Percentiles rank a stretch among this genome's conserved stretches.
Evolutionary conservation across 2,329 filamentous ascomycete genomes (phyloP).

Genomic region (Ophiosphaerella korrae): DNA sequence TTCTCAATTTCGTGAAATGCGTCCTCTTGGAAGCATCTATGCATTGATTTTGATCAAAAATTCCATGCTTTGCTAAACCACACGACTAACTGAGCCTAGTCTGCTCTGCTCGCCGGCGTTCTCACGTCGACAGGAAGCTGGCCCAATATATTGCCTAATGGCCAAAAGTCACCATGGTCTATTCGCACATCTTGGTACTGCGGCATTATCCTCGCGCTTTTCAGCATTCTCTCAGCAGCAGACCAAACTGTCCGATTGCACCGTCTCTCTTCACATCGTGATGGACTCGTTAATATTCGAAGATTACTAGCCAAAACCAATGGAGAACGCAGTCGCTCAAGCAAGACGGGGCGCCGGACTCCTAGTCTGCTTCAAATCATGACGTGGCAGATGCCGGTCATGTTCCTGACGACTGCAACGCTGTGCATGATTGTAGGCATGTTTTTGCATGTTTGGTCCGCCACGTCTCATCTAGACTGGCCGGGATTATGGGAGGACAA

Average conservation of each 20-base stretch:
- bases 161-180: slow-evolving; percentile 46
- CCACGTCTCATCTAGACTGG: slow-evolving; percentile 28
- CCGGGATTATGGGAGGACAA: slow-evolving; percentile 40
- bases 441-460: slow-evolving; percentile 48
- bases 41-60: too few relatives aligned
- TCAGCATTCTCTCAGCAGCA: slow-evolving; percentile 54
- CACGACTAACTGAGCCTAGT: slow-evolving; percentile 14
- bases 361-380: slow-evolving; percentile 40
- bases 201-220: slow-evolving; percentile 56
- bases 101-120: slow-evolving; percentile 47
- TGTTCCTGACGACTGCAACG: slow-evolving; percentile 43
- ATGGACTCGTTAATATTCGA: slow-evolving; percentile 46
- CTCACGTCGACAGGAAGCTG: slow-evolving; percentile 53
- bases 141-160: slow-evolving; percentile 49
- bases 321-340: slow-evolving; percentile 19
- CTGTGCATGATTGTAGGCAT: slow-evolving; percentile 47
- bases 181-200: slow-evolving; percentile 51
- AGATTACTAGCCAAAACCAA: slow-evolving; percentile 37
- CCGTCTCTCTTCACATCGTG: slow-evolving; percentile 49
- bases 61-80: background rate
- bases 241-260: slow-evolving; percentile 52
- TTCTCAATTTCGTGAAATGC: background rate
- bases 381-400: slow-evolving; percentile 47
- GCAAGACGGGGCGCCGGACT: slow-evolving; percentile 23
- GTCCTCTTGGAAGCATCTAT: too few relatives aligned